Conservation (phyloP, 148 eudicot genomes). For the Nepenthes mirabilis region DNA sequence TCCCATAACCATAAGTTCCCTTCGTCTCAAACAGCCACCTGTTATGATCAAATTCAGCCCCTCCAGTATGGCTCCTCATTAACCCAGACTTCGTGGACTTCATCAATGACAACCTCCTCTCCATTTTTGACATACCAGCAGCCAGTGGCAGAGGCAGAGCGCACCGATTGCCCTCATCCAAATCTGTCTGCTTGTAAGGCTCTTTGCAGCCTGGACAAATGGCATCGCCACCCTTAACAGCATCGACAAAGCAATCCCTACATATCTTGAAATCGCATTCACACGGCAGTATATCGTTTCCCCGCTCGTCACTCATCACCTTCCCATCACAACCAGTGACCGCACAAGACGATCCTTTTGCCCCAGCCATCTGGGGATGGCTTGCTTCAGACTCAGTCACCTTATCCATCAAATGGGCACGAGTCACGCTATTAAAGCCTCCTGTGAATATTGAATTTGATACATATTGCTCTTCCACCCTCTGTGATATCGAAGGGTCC, state of each 20-base stretch:
- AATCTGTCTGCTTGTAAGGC: slow-evolving; percentile 59
- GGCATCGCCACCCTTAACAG: slow-evolving; percentile 73
- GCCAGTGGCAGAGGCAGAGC: slow-evolving; percentile 42
- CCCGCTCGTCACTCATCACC: slow-evolving; percentile 88
- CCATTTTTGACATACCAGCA: slow-evolving; percentile 43
- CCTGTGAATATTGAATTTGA: slow-evolving; percentile 85
- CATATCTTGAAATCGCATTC: slow-evolving; percentile 97
- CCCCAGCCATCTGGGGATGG: slow-evolving; percentile 98
- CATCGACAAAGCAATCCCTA: slow-evolving; percentile 74
- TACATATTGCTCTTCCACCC: slow-evolving; percentile 94
- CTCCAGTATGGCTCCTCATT: slow-evolving; percentile 44
- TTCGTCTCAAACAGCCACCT: slow-evolving; percentile 94
- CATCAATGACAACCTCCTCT: slow-evolving; percentile 78
- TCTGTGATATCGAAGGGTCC: slow-evolving; percentile 67
- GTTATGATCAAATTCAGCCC: slow-evolving; percentile 76
- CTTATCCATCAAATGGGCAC: slow-evolving; percentile 94
- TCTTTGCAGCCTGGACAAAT: slow-evolving; percentile 94
- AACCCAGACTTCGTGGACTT: slow-evolving; percentile 55
- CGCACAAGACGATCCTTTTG: slow-evolving; percentile 75
- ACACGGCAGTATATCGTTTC: slow-evolving; percentile 82
- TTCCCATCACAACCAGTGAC: slow-evolving; percentile 86
- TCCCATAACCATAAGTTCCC: slow-evolving; percentile 95
- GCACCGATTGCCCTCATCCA: slow-evolving; percentile 33
- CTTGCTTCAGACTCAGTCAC: slow-evolving; percentile 71
- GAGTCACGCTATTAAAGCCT: slow-evolving; percentile 82